These are phyloP conservation scores for Leccinum subrobustum DNA, from an alignment of 1,284 basidiomycete species.

Conservation along the genomic window DNA sequence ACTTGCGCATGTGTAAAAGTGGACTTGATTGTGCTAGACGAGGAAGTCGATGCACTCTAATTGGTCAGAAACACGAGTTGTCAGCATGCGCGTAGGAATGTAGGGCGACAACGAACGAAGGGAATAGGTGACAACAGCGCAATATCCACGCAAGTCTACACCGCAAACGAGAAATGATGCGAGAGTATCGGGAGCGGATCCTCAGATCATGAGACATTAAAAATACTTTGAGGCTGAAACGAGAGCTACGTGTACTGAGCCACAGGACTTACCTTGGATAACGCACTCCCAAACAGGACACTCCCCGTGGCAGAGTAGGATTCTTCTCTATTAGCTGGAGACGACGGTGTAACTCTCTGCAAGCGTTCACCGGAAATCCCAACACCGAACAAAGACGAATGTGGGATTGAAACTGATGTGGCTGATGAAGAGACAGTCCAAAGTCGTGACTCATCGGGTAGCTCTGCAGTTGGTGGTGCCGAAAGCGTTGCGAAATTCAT, in stretches of 20 bases:
- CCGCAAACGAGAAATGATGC: neutral
- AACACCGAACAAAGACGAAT: conserved; percentile 21
- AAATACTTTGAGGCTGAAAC: neutral
- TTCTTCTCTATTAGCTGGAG: neutral
- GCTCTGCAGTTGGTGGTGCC: conserved; percentile 1
- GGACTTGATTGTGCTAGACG: conserved; percentile 20
- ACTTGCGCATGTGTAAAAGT: conserved; percentile 6
- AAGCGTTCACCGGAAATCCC: neutral
- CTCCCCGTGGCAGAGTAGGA: conserved; percentile 8
- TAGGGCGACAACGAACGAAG: conserved; percentile 1
- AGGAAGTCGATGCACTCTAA: conserved; percentile 8
- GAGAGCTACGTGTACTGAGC: conserved; percentile 9
- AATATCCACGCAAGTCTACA: conserved; percentile 11
- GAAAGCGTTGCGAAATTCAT: neutral
- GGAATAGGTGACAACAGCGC: conserved; percentile 15
- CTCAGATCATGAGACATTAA: neutral
- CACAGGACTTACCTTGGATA: conserved; percentile 19
- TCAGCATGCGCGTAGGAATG: conserved; percentile 6
- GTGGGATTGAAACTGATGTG: conserved; percentile 8
- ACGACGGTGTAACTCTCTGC: neutral
- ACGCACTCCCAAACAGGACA: conserved; percentile 20
- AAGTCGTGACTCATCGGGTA: conserved; percentile 23
- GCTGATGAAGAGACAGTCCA: conserved; percentile 15
- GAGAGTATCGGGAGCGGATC: neutral
- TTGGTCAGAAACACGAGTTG: conserved; percentile 8